These are phyloP conservation scores for Tritrichomonas musculus DNA, from an alignment of 208 protist species.

Conservation along the genomic window DNA sequence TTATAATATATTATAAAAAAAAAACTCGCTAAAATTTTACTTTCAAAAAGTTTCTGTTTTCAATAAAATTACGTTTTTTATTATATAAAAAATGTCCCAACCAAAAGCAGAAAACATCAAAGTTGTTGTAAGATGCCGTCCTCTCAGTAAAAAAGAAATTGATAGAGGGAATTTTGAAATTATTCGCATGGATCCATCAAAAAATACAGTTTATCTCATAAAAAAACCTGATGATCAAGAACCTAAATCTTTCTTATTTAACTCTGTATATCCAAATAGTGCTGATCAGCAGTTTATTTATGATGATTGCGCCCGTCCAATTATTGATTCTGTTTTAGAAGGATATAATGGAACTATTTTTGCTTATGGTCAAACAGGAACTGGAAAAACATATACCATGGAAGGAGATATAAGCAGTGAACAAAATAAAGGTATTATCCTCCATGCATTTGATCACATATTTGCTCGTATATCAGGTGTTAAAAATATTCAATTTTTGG, in stretches of 20 bases:
- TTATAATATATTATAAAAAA: too few relatives aligned
- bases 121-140: conserved; percentile 31
- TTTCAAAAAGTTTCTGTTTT: too few relatives aligned
- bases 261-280: too few relatives aligned
- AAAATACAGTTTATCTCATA: not conserved
- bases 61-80: too few relatives aligned
- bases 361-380: conserved; percentile 49
- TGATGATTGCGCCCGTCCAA: not conserved
- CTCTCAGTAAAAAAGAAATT: not conserved
- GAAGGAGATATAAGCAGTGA: not conserved
- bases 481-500: conserved; percentile 36
- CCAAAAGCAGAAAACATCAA: conserved; percentile 14
- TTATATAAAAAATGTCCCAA: not conserved
- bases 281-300: not conserved
- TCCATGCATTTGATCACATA: conserved; percentile 26
- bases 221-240: not conserved
- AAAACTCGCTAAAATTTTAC: too few relatives aligned
- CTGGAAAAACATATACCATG: too few relatives aligned
- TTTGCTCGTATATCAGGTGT: conserved; percentile 1
- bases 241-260: too few relatives aligned
- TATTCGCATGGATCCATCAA: not conserved
- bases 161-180: not conserved
- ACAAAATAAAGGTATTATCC: not conserved
- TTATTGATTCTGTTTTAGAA: conserved; percentile 45
- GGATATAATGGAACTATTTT: conserved; percentile 53